Evolutionary conservation across 768 basidiomycete genomes (phyloP).

Genomic region (Trametes villosa): DNA sequence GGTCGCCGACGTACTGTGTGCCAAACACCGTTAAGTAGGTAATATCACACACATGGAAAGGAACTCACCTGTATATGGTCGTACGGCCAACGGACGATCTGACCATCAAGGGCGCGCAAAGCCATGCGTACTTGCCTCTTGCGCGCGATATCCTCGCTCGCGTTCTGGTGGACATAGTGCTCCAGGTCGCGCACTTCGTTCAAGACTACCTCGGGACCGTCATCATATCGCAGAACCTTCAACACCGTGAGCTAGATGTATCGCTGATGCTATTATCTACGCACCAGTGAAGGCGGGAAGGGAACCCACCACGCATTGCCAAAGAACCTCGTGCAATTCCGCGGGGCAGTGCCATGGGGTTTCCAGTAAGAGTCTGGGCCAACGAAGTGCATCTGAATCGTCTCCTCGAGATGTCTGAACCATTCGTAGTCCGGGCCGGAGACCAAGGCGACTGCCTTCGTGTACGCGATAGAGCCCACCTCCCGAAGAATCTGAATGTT

Average conservation of each 20-base stretch:
- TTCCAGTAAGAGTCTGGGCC: conserved; percentile 81
- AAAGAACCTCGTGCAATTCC: conserved; percentile 56
- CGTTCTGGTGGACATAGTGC: conserved; percentile 65
- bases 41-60: background rate
- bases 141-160: conserved; percentile 48
- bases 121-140: conserved; percentile 63
- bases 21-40: background rate
- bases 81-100: conserved; percentile 66
- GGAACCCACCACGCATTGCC: conserved; percentile 83
- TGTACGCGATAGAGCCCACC: conserved; percentile 61
- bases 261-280: conserved; percentile 21
- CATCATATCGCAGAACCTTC: conserved; percentile 72
- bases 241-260: background rate
- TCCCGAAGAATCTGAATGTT: conserved; percentile 68
- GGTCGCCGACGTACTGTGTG: conserved; percentile 51
- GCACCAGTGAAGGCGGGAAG: conserved; percentile 72
- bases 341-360: conserved; percentile 33
- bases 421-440: conserved; percentile 52
- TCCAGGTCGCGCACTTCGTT: conserved; percentile 55
- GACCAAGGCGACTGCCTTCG: conserved; percentile 50
- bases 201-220: conserved; percentile 55
- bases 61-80: conserved; percentile 53
- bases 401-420: conserved; percentile 50
- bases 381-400: conserved; percentile 58
- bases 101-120: conserved; percentile 67